These are phyloP conservation scores for Phytopythium litorale DNA, from an alignment of 352 stramenopile genomes.

Conservation along the genomic window DNA sequence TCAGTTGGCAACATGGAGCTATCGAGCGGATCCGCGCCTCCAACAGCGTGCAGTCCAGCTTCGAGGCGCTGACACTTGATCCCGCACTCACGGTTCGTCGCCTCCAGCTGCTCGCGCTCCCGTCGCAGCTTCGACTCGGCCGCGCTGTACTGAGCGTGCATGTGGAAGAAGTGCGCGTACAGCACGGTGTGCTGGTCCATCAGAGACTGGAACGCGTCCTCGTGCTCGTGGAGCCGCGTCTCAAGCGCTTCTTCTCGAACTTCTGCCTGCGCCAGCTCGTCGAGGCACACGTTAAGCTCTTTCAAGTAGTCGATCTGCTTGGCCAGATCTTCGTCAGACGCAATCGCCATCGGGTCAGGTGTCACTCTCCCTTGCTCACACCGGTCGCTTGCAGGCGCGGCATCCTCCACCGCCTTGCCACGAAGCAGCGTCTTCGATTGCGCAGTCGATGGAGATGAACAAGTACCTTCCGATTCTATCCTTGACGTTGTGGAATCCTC, in stretches of 20 bases:
- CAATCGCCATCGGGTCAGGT: constrained; percentile 34
- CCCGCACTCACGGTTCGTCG: constrained; percentile 38
- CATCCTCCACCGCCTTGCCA: background rate
- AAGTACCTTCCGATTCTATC: background rate
- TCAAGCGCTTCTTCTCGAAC: constrained; percentile 46
- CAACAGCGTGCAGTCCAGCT: constrained; percentile 41
- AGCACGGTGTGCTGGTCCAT: constrained; percentile 73
- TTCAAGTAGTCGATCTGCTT: constrained; percentile 56
- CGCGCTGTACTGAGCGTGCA: constrained; percentile 41
- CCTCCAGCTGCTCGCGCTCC: constrained; percentile 33
- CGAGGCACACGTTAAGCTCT: constrained; percentile 63
- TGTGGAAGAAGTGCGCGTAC: constrained; percentile 70
- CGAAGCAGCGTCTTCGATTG: background rate
- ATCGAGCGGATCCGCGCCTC: constrained; percentile 6
- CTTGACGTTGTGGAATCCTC: background rate
- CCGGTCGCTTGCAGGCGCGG: background rate
- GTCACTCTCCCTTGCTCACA: background rate
- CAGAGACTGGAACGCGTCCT: constrained; percentile 47
- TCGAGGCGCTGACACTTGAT: constrained; percentile 56
- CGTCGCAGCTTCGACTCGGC: constrained; percentile 30
- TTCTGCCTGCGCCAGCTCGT: constrained; percentile 51
- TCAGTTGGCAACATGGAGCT: constrained; percentile 17
- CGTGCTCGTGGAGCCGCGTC: constrained; percentile 38
- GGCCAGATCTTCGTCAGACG: constrained; percentile 52
- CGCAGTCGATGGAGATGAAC: background rate